A percentile compares a stretch with the other conserved stretches of the same genome.
Conservation (phyloP, 306 rosid genomes). For the Malus fusca region DNA sequence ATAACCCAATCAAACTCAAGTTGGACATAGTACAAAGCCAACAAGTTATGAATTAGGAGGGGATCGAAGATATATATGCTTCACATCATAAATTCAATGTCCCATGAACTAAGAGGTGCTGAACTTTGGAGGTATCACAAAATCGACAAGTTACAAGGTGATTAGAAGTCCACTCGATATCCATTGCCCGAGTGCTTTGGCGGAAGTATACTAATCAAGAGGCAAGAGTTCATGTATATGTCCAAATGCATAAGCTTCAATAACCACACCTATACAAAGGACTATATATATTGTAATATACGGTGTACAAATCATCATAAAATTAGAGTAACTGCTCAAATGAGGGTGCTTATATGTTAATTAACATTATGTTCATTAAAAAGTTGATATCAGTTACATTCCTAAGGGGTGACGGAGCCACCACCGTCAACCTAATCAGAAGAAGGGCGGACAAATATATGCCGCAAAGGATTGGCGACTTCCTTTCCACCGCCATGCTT, state of each 20-base stretch:
- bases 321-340: background rate
- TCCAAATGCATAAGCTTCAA: background rate
- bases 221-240: background rate
- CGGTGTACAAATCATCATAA: background rate
- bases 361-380: background rate
- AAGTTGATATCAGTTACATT: too few species aligned
- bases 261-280: background rate
- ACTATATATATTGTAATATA: background rate
- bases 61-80: too few species aligned
- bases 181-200: background rate
- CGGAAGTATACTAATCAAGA: background rate
- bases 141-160: background rate
- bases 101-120: background rate
- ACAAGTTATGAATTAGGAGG: background rate
- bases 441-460: constrained; percentile 35
- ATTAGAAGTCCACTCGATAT: background rate
- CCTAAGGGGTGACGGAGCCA: constrained; percentile 1
- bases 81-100: background rate
- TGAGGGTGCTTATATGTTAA: background rate
- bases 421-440: background rate
- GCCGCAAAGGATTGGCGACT: constrained; percentile 52
- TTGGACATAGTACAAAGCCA: background rate
- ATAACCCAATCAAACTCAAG: background rate
- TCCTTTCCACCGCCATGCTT: constrained; percentile 56
- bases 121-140: background rate